Conservation (phyloP, 2,329 filamentous ascomycete species). For the Colletotrichum karsti region DNA sequence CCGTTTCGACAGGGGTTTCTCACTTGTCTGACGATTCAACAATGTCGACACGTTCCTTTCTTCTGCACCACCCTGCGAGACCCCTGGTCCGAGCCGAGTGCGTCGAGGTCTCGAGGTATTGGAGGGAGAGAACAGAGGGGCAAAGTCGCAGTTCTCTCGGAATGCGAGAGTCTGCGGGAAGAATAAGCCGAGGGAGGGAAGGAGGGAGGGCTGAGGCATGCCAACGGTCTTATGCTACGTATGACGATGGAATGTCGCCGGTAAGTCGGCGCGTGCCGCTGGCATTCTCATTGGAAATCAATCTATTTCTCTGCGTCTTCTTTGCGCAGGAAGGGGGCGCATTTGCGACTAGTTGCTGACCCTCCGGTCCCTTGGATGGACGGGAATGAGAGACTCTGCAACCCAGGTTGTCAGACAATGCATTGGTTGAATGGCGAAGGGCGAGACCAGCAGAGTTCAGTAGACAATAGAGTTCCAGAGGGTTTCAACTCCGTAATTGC, state of each 20-base stretch:
- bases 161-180: constrained; percentile 1
- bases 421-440: background rate
- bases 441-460: background rate
- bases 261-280: constrained; percentile 1
- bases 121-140: background rate
- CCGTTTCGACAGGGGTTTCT: constrained; percentile 26
- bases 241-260: background rate
- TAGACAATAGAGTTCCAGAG: constrained; percentile 3
- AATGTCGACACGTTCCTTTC: background rate
- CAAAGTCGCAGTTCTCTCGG: background rate
- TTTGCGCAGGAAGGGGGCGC: background rate
- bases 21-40: constrained; percentile 22
- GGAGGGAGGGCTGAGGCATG: background rate
- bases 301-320: background rate
- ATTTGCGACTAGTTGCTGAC: background rate
- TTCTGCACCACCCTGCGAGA: constrained; percentile 4
- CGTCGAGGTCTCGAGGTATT: background rate
- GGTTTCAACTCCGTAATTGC: constrained; percentile 18
- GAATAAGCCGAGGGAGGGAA: background rate
- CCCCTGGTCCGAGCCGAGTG: no score
- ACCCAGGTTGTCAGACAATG: background rate
- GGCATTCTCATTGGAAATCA: background rate
- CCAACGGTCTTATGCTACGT: background rate
- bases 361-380: background rate
- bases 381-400: background rate